phyloP scores from a whole-genome alignment of 768 basidiomycete genomes.

The Podaxis carcinomalis region DNA sequence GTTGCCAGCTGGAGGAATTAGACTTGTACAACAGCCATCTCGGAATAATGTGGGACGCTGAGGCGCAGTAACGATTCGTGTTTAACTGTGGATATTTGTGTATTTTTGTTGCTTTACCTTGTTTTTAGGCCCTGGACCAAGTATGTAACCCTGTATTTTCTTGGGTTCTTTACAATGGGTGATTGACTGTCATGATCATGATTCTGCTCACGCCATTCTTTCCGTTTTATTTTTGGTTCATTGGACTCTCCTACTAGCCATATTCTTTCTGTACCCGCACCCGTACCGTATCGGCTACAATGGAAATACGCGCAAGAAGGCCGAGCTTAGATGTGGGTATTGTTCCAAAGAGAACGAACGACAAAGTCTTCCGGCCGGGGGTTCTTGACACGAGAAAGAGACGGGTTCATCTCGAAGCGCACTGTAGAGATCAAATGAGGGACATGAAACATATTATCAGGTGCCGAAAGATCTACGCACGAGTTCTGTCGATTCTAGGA shows the following conservation, averaged over 20 bases:
- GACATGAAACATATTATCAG: constrained; percentile 38
- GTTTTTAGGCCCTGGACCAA: background rate
- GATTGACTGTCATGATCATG: background rate
- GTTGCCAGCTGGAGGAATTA: constrained; percentile 27
- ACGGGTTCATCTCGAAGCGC: constrained; percentile 3
- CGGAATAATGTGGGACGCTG: background rate
- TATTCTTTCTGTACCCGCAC: background rate
- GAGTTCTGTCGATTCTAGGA: constrained; percentile 47
- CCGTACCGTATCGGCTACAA: background rate
- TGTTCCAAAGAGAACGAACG: constrained; percentile 50
- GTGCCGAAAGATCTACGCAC: constrained; percentile 26
- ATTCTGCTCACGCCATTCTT: background rate
- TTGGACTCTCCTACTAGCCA: too few relatives aligned
- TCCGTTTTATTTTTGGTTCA: background rate
- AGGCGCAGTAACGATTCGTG: background rate
- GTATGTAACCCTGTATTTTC: background rate
- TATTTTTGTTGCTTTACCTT: background rate
- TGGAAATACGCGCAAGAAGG: background rate
- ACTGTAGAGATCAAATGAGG: constrained; percentile 15
- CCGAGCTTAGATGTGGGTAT: constrained; percentile 31
- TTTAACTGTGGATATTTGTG: background rate
- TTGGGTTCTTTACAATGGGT: background rate
- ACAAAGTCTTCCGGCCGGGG: constrained; percentile 43
- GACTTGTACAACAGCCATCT: constrained; percentile 30
- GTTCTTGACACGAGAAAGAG: constrained; percentile 32